Evolutionary conservation across 768 basidiomycete genomes (phyloP).

Genomic region (Candolleomyces aberdarensis): DNA sequence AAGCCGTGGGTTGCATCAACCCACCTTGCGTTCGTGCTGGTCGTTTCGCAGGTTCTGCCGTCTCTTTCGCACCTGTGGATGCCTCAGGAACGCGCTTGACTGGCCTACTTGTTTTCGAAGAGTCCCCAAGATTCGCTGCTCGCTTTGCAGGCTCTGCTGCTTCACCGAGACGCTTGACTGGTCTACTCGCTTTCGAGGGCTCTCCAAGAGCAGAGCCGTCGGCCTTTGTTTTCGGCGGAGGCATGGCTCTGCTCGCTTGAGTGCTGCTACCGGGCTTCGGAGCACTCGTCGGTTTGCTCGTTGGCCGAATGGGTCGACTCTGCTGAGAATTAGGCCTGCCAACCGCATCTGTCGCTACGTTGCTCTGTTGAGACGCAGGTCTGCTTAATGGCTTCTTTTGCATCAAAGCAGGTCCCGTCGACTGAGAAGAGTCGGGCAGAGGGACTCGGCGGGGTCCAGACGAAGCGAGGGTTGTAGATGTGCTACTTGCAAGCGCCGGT

Average conservation of each 20-base stretch:
- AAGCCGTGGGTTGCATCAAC: neutral
- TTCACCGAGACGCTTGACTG: neutral
- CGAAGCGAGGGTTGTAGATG: slow-evolving; percentile 9
- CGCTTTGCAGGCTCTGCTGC: no score
- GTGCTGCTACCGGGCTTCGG: slow-evolving; percentile 1
- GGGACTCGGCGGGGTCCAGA: slow-evolving; percentile 25
- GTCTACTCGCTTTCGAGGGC: slow-evolving; percentile 8
- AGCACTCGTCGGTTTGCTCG: neutral
- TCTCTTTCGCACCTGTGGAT: neutral
- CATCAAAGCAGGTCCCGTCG: neutral
- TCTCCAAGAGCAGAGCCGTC: slow-evolving; percentile 1
- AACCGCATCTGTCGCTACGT: neutral
- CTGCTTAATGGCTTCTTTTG: neutral
- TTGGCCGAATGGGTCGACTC: neutral
- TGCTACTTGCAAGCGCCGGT: slow-evolving; percentile 12
- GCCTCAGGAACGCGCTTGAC: no score
- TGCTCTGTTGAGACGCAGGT: neutral
- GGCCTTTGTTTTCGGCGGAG: slow-evolving; percentile 8
- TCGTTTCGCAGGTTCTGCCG: slow-evolving; percentile 5
- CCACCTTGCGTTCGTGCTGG: neutral
- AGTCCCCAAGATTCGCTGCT: no score
- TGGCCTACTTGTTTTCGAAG: no score
- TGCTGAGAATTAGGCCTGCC: slow-evolving; percentile 3
- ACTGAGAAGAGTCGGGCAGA: slow-evolving; percentile 2
- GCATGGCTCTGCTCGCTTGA: slow-evolving; percentile 8